Percentiles rank a stretch among this genome's conserved stretches.
Conservation (phyloP, 805 yeast genomes). For the Aciculoconidium aculeatum region DNA sequence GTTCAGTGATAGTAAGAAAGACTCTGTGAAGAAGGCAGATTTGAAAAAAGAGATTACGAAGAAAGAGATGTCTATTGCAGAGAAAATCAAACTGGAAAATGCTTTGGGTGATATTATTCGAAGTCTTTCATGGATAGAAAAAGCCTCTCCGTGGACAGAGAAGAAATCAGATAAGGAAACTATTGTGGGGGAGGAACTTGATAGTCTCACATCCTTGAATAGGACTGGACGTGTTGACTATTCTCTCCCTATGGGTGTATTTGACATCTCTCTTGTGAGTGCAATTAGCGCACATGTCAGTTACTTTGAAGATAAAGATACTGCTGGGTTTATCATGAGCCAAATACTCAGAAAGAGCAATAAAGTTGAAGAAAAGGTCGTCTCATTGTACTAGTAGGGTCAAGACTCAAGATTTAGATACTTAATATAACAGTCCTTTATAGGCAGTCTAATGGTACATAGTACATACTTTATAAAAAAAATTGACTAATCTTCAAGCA, state of each 20-base stretch:
- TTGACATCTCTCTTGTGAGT: constrained; percentile 73
- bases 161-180: constrained; percentile 12
- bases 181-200: constrained; percentile 17
- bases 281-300: constrained; percentile 86
- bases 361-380: constrained; percentile 21
- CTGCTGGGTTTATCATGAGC: constrained; percentile 69
- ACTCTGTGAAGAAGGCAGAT: constrained; percentile 4
- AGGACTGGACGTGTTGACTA: constrained; percentile 78
- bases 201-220: constrained; percentile 46
- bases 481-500: too few species aligned
- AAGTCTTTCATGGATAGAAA: constrained; percentile 14
- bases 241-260: constrained; percentile 66
- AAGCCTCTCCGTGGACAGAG: constrained; percentile 12
- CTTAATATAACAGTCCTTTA: too few species aligned
- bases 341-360: constrained; percentile 38
- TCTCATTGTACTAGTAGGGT: constrained; percentile 16
- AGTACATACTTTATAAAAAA: too few species aligned
- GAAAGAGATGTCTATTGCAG: constrained; percentile 9
- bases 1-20: constrained; percentile 16
- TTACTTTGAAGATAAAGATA: constrained; percentile 81
- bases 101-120: constrained; percentile 37
- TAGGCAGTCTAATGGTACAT: too few species aligned
- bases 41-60: constrained; percentile 6
- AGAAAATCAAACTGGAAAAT: constrained; percentile 22
- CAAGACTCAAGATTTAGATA: too few species aligned